phyloP scores from a whole-genome alignment of 345 rosid genomes.

The Citropsis articulata region DNA sequence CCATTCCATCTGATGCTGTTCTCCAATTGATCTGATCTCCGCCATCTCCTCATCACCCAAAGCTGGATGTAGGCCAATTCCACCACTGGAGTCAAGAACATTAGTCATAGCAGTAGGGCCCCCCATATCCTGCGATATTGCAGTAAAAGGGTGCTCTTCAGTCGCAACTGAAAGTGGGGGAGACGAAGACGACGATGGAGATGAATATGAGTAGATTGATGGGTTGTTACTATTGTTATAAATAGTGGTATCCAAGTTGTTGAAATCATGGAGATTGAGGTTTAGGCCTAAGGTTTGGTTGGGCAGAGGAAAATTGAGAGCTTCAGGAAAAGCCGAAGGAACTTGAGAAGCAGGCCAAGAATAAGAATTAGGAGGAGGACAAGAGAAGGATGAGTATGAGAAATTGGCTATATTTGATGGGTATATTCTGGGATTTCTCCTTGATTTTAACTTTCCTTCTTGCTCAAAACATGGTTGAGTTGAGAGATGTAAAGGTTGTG shows the following conservation, averaged over 20 bases:
- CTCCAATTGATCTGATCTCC: conserved; percentile 76
- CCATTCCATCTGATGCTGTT: conserved; percentile 80
- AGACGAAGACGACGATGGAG: conserved; percentile 62
- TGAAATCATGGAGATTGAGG: conserved; percentile 83
- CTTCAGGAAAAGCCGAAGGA: conserved; percentile 24
- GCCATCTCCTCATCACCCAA: conserved; percentile 68
- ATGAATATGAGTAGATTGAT: conserved; percentile 41
- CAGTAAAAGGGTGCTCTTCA: conserved; percentile 21
- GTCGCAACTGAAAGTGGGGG: conserved; percentile 27
- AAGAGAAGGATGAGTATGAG: conserved; percentile 26
- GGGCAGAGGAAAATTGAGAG: conserved; percentile 51
- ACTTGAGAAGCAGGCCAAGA: conserved; percentile 44
- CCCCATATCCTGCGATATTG: conserved; percentile 22
- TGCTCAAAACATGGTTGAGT: conserved; percentile 35
- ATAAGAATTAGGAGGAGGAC: conserved; percentile 40
- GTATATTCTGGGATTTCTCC: conserved; percentile 49
- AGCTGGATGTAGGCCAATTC: conserved; percentile 52
- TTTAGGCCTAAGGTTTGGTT: conserved; percentile 71
- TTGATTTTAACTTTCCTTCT: conserved; percentile 44
- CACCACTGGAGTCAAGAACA: conserved; percentile 35
- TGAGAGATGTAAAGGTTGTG: conserved; percentile 19
- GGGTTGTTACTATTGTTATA: conserved; percentile 36
- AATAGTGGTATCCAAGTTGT: conserved; percentile 53
- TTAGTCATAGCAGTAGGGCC: conserved; percentile 24
- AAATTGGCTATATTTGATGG: conserved; percentile 39